phyloP scores from a whole-genome alignment of 345 rosid genomes.

The Rhodamnia argentea region DNA sequence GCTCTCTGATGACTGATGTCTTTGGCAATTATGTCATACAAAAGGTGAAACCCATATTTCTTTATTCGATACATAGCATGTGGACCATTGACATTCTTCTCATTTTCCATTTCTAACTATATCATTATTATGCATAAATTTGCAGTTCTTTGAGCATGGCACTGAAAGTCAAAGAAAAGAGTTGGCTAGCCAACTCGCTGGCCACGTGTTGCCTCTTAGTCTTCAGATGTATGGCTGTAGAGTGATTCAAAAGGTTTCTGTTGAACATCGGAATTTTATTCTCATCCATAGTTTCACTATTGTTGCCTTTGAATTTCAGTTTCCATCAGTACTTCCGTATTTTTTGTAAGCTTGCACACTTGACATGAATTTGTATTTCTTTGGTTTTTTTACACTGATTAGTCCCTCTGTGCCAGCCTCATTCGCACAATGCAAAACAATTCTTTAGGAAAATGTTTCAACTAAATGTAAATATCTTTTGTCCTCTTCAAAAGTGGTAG shows the following conservation, averaged over 20 bases:
- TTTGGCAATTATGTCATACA: slow-evolving; percentile 97
- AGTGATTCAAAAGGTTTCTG: slow-evolving; percentile 89
- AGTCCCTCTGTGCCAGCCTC: background rate
- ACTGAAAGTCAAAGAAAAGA: slow-evolving; percentile 69
- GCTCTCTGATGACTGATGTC: slow-evolving; percentile 93
- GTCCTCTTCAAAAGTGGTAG: background rate
- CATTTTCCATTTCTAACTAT: background rate
- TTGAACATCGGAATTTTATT: background rate
- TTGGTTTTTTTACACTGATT: background rate
- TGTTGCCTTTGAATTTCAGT: background rate
- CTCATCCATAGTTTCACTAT: background rate
- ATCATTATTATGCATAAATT: slow-evolving; percentile 11
- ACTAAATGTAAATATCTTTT: background rate
- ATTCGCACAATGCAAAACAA: background rate
- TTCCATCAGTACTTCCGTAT: background rate
- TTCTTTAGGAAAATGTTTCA: background rate
- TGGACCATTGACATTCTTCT: background rate
- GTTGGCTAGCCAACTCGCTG: slow-evolving; percentile 66
- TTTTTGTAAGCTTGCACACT: background rate
- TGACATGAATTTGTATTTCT: background rate
- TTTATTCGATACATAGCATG: background rate
- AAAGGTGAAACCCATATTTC: slow-evolving; percentile 31
- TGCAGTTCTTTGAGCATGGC: slow-evolving; percentile 92
- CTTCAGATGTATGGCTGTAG: slow-evolving; percentile 99
- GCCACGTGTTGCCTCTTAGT: slow-evolving; percentile 79